phyloP scores from a whole-genome alignment of 345 rosid species.

The Schrenkiella parvula region DNA sequence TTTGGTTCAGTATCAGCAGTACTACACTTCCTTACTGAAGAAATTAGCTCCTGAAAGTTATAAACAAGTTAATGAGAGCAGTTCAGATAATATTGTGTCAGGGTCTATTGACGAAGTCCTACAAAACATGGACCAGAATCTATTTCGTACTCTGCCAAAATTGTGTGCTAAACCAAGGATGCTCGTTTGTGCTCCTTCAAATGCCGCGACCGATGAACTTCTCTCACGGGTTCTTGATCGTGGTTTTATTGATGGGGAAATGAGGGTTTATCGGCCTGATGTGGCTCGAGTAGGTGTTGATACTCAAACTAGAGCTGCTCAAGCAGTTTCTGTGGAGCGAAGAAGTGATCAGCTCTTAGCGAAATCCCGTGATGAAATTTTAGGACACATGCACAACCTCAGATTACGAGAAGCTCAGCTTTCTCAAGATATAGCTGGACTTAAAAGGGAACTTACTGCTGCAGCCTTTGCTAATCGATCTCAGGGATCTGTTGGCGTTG shows the following conservation, averaged over 20 bases:
- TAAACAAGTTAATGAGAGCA: slow-evolving; percentile 72
- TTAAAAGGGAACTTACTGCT: slow-evolving; percentile 70
- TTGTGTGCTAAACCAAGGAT: slow-evolving; percentile 96
- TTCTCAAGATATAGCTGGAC: slow-evolving; percentile 72
- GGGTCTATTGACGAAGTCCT: slow-evolving; percentile 99
- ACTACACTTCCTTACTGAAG: slow-evolving; percentile 90
- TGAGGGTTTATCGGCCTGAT: slow-evolving; percentile 96
- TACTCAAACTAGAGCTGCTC: slow-evolving; percentile 97
- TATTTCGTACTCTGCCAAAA: slow-evolving; percentile 88
- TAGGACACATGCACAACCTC: slow-evolving; percentile 80
- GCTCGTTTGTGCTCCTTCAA: slow-evolving; percentile 99
- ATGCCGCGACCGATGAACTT: slow-evolving; percentile 99
- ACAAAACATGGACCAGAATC: slow-evolving; percentile 98
- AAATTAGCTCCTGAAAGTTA: slow-evolving; percentile 96
- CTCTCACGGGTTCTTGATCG: slow-evolving; percentile 97
- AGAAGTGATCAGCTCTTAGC: slow-evolving; percentile 86
- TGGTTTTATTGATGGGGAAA: slow-evolving; percentile 98
- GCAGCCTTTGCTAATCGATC: slow-evolving; percentile 76
- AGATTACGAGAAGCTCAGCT: slow-evolving; percentile 72
- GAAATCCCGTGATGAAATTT: slow-evolving; percentile 80
- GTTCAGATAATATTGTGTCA: slow-evolving; percentile 51
- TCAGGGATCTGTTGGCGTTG: slow-evolving; percentile 98
- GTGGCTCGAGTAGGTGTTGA: slow-evolving; percentile 99
- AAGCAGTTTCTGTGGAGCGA: slow-evolving; percentile 98
- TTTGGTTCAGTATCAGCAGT: slow-evolving; percentile 97